phyloP scores from a whole-genome alignment of 768 basidiomycete species.

The Kwoniella heveanensis region DNA sequence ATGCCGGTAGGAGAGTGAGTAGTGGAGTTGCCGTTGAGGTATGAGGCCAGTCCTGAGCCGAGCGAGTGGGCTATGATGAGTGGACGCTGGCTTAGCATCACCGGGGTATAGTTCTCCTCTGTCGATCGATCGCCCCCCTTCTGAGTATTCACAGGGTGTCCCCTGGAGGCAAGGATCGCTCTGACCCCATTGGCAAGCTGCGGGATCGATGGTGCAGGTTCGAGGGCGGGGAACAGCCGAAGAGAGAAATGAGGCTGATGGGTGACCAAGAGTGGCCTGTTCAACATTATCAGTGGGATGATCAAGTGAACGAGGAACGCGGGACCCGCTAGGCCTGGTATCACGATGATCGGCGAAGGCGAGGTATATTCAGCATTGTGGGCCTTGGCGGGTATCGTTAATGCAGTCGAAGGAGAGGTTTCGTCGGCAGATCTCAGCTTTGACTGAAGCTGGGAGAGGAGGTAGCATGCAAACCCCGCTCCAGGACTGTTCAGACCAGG shows the following conservation, averaged over 20 bases:
- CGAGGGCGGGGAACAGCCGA: background rate
- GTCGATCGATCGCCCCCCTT: no score
- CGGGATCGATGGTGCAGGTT: background rate
- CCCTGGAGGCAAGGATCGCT: background rate
- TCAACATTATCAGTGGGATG: conserved; percentile 5
- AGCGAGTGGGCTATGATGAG: conserved; percentile 27
- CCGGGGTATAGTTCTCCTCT: no score
- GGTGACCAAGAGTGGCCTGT: conserved; percentile 20
- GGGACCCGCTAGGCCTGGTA: conserved; percentile 24
- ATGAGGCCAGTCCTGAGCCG: conserved; percentile 17
- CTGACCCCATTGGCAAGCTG: background rate
- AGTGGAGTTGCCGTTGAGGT: background rate
- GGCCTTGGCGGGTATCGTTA: no score
- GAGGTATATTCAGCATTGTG: no score
- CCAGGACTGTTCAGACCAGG: conserved; percentile 6
- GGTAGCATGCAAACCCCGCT: conserved; percentile 9
- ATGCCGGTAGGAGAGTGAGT: background rate
- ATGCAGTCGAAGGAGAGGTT: no score
- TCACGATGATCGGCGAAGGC: conserved; percentile 18
- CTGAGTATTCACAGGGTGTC: background rate
- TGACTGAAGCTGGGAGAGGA: background rate
- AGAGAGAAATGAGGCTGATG: conserved; percentile 25
- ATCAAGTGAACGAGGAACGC: conserved; percentile 16
- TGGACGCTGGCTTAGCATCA: background rate
- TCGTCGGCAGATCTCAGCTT: no score